A percentile compares a stretch with the other conserved stretches of the same genome.
These are phyloP conservation scores for Lachnellula hyalina DNA, from an alignment of 2,329 filamentous ascomycete genomes.

Conservation along the genomic window DNA sequence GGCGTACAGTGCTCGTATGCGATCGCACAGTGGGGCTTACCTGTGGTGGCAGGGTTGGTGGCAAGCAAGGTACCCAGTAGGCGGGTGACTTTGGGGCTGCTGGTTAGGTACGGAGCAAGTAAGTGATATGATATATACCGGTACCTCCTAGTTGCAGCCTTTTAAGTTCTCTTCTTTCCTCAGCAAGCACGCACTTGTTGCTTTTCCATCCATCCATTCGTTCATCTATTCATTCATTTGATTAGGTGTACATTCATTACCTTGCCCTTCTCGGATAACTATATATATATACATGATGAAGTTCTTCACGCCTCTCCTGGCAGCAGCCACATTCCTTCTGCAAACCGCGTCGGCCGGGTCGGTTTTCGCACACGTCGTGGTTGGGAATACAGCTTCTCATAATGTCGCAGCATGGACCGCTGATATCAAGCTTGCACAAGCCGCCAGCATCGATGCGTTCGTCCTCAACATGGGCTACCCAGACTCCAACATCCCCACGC, in stretches of 20 bases:
- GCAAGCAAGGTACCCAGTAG: too few relatives aligned
- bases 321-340: conserved; percentile 4
- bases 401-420: conserved; percentile 27
- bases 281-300: conserved; percentile 9
- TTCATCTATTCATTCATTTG: neutral
- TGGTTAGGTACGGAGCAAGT: too few relatives aligned
- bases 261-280: neutral
- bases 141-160: too few relatives aligned
- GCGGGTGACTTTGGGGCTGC: too few relatives aligned
- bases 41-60: too few relatives aligned
- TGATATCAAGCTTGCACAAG: conserved; percentile 31
- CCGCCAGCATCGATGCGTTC: conserved; percentile 36
- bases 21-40: too few relatives aligned
- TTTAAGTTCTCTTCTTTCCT: too few relatives aligned
- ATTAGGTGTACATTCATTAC: neutral
- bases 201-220: too few relatives aligned
- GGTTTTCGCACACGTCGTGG: conserved; percentile 29
- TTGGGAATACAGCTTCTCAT: conserved; percentile 32
- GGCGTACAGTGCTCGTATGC: too few relatives aligned
- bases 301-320: conserved; percentile 2
- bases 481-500: conserved; percentile 30
- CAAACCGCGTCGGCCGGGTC: conserved; percentile 13
- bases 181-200: too few relatives aligned
- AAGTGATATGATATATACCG: too few relatives aligned
- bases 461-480: conserved; percentile 32